Conservation (phyloP, 2,329 filamentous ascomycete genomes). For the Sporothrix variecibatus region DNA sequence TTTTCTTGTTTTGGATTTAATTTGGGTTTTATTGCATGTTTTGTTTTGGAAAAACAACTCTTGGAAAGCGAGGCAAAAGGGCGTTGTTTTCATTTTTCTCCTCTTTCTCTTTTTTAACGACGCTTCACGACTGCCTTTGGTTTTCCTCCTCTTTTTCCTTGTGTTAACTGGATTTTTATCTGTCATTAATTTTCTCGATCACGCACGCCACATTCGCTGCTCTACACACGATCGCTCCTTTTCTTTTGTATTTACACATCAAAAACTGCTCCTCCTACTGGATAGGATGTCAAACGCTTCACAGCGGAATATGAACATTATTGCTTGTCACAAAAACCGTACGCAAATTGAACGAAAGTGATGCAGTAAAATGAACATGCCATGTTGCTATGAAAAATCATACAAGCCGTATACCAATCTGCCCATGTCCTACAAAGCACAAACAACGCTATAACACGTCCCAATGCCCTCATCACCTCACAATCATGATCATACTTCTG, state of each 20-base stretch:
- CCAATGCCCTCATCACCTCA: neutral
- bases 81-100: neutral
- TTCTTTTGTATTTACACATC: slow-evolving; percentile 5
- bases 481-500: slow-evolving; percentile 32
- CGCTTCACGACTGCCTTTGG: neutral
- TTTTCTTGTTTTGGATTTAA: neutral
- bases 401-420: neutral
- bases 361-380: neutral
- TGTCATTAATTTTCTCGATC: slow-evolving; percentile 12
- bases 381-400: neutral
- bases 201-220: neutral
- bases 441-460: neutral
- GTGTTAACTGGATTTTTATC: neutral
- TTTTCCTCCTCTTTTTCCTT: neutral
- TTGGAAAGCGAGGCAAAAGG: neutral
- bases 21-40: slow-evolving; percentile 1
- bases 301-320: neutral
- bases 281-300: slow-evolving; percentile 18
- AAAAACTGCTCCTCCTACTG: slow-evolving; percentile 13
- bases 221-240: slow-evolving; percentile 3
- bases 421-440: neutral
- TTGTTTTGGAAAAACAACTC: slow-evolving; percentile 1
- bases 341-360: too few relatives aligned
- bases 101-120: neutral
- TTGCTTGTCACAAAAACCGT: neutral